phyloP scores from a whole-genome alignment of 108 stramenopile genomes.

The Nannochloropsis gaditana region DNA sequence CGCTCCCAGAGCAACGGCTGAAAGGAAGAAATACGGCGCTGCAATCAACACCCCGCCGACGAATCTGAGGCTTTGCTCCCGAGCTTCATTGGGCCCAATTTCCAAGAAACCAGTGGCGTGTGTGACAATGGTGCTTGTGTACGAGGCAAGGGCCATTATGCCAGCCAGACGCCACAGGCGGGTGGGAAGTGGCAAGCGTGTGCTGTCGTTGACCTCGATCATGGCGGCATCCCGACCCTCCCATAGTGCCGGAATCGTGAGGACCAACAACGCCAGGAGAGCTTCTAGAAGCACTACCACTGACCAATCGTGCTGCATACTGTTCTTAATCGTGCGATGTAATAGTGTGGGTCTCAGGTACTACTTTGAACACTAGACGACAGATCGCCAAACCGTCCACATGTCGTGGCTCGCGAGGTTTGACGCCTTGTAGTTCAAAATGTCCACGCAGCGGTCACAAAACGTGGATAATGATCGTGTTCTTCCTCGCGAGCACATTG shows the following conservation, averaged over 20 bases:
- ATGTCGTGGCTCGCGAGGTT: too few species aligned
- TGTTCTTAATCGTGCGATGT: too few species aligned
- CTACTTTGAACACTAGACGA: too few species aligned
- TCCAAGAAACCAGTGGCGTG: background rate
- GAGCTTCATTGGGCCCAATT: background rate
- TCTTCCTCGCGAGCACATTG: too few species aligned
- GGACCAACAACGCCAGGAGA: background rate
- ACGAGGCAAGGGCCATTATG: background rate
- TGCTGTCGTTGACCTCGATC: background rate
- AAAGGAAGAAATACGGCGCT: background rate
- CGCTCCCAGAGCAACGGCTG: background rate
- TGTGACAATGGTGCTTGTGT: background rate
- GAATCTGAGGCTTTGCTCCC: background rate
- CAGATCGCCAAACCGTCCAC: too few species aligned
- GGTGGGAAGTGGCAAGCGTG: background rate
- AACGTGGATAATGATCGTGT: too few species aligned
- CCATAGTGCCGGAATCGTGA: background rate
- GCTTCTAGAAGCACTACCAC: background rate
- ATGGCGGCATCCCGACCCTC: background rate
- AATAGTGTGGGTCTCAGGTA: too few species aligned
- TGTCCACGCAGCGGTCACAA: too few species aligned
- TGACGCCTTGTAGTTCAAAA: too few species aligned
- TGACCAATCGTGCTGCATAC: background rate
- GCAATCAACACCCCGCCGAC: background rate
- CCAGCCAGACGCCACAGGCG: background rate